Percentiles rank a stretch among this genome's conserved stretches.
Conservation (phyloP, 495 filamentous ascomycete genomes). For the Entonaema liquescens region DNA sequence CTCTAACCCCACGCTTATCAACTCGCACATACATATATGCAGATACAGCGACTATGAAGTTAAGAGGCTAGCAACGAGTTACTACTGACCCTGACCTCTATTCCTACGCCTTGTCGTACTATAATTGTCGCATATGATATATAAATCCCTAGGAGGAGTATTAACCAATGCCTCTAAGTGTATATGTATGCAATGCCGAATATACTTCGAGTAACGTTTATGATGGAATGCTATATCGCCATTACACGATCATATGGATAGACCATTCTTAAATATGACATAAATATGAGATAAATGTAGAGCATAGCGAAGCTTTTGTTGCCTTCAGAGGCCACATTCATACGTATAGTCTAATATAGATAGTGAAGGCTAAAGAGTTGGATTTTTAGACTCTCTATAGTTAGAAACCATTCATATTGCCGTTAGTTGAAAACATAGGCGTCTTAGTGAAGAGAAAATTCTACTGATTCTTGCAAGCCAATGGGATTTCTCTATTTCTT, state of each 20-base stretch:
- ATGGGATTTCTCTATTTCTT: not conserved
- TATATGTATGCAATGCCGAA: not conserved
- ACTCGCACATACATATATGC: not conserved
- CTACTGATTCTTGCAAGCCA: not conserved
- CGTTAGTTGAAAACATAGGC: too few species aligned
- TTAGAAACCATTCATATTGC: not conserved
- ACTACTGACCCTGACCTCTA: too few species aligned
- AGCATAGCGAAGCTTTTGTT: not conserved
- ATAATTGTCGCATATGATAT: too few species aligned
- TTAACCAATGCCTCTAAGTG: not conserved
- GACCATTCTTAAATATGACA: not conserved
- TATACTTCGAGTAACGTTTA: not conserved
- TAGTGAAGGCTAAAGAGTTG: not conserved
- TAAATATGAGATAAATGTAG: not conserved
- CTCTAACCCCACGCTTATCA: not conserved
- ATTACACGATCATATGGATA: not conserved
- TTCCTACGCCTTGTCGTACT: not conserved
- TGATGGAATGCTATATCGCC: not conserved
- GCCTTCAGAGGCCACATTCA: not conserved
- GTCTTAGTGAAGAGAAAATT: not conserved
- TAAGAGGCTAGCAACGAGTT: not conserved
- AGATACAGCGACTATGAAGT: not conserved
- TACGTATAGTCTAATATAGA: not conserved
- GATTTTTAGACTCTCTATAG: not conserved
- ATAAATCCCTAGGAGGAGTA: too few species aligned